phyloP scores from a whole-genome alignment of 495 filamentous ascomycete genomes.

The Neurospora sp. region DNA sequence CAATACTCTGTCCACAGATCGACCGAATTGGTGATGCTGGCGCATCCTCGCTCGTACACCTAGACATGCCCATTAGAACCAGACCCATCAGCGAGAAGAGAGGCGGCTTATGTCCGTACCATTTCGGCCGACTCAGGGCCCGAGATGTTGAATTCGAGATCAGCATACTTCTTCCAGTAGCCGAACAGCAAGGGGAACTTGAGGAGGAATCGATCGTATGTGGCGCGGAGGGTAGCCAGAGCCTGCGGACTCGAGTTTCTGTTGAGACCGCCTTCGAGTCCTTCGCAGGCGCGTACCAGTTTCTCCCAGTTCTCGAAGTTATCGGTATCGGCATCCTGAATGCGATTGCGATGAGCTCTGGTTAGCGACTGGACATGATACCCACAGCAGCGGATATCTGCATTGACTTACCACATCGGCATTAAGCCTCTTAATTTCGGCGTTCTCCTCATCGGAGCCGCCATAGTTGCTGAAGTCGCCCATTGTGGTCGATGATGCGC shows the following conservation, averaged over 20 bases:
- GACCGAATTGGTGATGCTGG: constrained; percentile 85
- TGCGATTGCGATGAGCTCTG: background rate
- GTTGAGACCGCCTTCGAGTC: constrained; percentile 85
- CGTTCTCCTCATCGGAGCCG: constrained; percentile 74
- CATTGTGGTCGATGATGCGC: constrained; percentile 17
- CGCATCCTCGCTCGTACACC: constrained; percentile 93
- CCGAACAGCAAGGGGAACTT: constrained; percentile 95
- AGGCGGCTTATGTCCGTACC: constrained; percentile 41
- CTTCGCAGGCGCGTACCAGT: constrained; percentile 70
- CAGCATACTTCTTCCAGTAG: constrained; percentile 99
- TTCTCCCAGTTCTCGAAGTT: constrained; percentile 95
- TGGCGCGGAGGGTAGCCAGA: constrained; percentile 69
- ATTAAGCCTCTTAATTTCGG: constrained; percentile 70
- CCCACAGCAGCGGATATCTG: background rate
- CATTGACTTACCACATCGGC: constrained; percentile 62
- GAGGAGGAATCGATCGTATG: constrained; percentile 86
- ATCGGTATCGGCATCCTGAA: constrained; percentile 65
- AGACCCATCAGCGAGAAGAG: background rate
- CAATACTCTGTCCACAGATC: constrained; percentile 97
- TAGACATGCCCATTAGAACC: constrained; percentile 23
- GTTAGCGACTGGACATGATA: background rate
- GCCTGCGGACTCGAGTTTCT: constrained; percentile 93
- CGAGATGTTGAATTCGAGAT: constrained; percentile 91
- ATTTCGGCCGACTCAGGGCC: constrained; percentile 97
- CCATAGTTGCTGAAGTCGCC: constrained; percentile 50